These are phyloP conservation scores for Agrostemma githago DNA, from an alignment of 148 eudicot species.

Conservation along the genomic window DNA sequence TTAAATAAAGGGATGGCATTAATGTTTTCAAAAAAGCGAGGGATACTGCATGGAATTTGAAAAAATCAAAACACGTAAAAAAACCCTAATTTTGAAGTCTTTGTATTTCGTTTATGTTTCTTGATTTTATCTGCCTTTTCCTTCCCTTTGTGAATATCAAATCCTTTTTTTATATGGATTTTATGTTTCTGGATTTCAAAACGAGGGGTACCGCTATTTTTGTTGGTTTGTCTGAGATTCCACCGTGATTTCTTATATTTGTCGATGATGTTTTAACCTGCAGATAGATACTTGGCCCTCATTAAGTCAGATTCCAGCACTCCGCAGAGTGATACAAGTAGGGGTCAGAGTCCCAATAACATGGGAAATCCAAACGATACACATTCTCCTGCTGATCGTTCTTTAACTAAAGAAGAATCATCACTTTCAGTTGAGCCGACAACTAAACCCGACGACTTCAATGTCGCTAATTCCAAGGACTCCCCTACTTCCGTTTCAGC, in stretches of 20 bases:
- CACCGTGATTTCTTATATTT: not conserved
- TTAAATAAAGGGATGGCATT: too few species aligned
- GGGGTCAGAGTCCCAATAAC: conserved; percentile 41
- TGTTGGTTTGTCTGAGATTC: not conserved
- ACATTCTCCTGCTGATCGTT: conserved; percentile 46
- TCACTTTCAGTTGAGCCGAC: conserved; percentile 39
- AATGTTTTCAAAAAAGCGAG: too few species aligned
- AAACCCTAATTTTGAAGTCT: not conserved
- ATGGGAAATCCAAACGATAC: conserved; percentile 41
- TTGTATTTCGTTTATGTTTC: not conserved
- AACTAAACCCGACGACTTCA: conserved; percentile 38
- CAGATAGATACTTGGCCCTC: conserved; percentile 70
- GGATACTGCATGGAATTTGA: too few species aligned
- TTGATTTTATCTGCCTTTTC: not conserved
- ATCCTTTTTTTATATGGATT: too few species aligned
- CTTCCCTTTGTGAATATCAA: not conserved
- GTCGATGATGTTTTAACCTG: conserved; percentile 24
- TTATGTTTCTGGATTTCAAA: too few species aligned
- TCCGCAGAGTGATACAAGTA: conserved; percentile 48
- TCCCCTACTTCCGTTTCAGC: conserved; percentile 52
- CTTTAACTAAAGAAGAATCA: conserved; percentile 39
- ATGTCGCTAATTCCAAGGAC: conserved; percentile 48
- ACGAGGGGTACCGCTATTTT: too few species aligned
- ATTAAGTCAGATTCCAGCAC: conserved; percentile 45
- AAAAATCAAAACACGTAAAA: too few species aligned